Percentiles rank a stretch among this genome's conserved stretches.
Conservation (phyloP, 345 rosid genomes). For the Citrus reticulata region DNA sequence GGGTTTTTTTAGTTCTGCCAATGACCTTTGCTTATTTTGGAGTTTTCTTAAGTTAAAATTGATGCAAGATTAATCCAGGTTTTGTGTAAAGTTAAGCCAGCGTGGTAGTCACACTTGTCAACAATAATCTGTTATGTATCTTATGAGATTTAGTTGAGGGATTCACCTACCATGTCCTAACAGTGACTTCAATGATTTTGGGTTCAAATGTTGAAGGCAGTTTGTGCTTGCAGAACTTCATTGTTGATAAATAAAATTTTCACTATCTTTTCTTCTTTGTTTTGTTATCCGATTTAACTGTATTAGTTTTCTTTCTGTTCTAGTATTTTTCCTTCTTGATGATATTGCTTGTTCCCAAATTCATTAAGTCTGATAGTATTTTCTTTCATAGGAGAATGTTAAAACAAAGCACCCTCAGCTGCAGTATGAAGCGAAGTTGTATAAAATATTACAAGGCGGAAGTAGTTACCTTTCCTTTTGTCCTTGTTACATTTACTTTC, state of each 20-base stretch:
- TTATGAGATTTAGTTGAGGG: background rate
- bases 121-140: background rate
- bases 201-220: background rate
- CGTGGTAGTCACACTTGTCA: background rate
- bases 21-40: background rate
- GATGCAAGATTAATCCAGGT: background rate
- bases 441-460: conserved; percentile 92
- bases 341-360: background rate
- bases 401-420: conserved; percentile 95
- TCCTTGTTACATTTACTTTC: background rate
- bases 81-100: background rate
- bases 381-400: conserved; percentile 62
- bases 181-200: background rate
- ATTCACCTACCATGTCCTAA: background rate
- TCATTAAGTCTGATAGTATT: conserved; percentile 1
- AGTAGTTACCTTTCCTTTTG: conserved; percentile 37
- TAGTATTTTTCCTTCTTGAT: background rate
- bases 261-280: background rate
- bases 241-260: background rate
- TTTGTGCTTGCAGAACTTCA: background rate
- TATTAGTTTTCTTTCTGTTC: background rate
- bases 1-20: background rate
- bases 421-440: conserved; percentile 78
- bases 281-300: background rate
- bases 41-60: background rate